These are phyloP conservation scores for Podospora pseudocomata DNA, from an alignment of 495 filamentous ascomycete species.

Conservation along the genomic window DNA sequence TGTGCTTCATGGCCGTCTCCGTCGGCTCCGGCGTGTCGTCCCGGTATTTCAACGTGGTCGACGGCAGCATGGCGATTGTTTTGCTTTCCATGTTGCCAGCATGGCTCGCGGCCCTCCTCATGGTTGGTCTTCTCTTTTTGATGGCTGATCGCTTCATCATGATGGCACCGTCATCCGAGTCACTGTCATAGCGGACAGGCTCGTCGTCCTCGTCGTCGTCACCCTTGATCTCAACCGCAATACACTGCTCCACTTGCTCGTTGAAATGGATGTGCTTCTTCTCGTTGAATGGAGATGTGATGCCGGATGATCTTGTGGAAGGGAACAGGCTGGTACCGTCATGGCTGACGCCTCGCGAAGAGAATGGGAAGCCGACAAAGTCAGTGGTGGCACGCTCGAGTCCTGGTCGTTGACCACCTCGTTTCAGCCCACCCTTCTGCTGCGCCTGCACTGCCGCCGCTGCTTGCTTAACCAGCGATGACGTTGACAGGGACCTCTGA, in stretches of 20 bases:
- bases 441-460: constrained; percentile 90
- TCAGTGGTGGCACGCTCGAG: constrained; percentile 62
- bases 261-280: constrained; percentile 93
- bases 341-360: constrained; percentile 53
- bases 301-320: constrained; percentile 58
- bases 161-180: constrained; percentile 71
- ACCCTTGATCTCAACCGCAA: constrained; percentile 81
- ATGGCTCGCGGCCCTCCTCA: constrained; percentile 44
- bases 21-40: constrained; percentile 71
- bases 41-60: constrained; percentile 86
- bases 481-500: constrained; percentile 82
- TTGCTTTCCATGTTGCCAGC: constrained; percentile 67
- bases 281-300: constrained; percentile 63
- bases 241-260: constrained; percentile 91
- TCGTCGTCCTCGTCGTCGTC: constrained; percentile 68
- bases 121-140: constrained; percentile 40
- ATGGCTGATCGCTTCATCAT: constrained; percentile 70
- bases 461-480: constrained; percentile 89
- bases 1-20: constrained; percentile 57
- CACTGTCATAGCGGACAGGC: constrained; percentile 51
- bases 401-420: constrained; percentile 41
- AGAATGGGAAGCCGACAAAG: constrained; percentile 55
- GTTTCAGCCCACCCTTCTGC: constrained; percentile 55
- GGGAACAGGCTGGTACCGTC: constrained; percentile 55
- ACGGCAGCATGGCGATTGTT: constrained; percentile 88